phyloP scores from a whole-genome alignment of 257 asterid genomes.

The Capsicum chinense region DNA sequence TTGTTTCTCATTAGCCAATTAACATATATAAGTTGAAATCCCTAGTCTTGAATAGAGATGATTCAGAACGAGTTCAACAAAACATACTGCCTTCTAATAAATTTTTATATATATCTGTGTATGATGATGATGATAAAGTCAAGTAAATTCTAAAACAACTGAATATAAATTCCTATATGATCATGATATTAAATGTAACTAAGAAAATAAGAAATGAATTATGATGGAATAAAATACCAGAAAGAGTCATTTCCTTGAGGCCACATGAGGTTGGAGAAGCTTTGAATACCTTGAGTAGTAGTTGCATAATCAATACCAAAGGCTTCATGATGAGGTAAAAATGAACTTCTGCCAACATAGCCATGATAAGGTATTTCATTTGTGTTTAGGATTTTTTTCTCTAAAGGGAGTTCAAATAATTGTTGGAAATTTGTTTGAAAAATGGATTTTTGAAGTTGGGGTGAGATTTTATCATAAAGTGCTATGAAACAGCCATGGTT shows the following conservation, averaged over 20 bases:
- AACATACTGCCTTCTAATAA: background rate
- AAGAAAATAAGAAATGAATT: background rate
- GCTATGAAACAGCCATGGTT: conserved; percentile 76
- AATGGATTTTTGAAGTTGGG: conserved; percentile 56
- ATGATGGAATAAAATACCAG: conserved; percentile 14
- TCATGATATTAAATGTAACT: background rate
- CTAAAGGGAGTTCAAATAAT: conserved; percentile 45
- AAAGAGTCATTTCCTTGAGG: conserved; percentile 58
- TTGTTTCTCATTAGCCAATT: background rate
- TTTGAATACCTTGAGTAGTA: conserved; percentile 56
- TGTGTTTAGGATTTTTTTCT: conserved; percentile 48
- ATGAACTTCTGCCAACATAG: conserved; percentile 70
- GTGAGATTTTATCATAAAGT: conserved; percentile 51
- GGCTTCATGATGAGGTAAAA: conserved; percentile 77
- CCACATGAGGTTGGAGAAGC: conserved; percentile 76
- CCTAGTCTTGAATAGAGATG: background rate
- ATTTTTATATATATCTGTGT: no score
- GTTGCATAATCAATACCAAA: conserved; percentile 74
- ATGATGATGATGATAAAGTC: no score
- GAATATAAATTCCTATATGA: background rate
- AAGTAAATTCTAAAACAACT: background rate
- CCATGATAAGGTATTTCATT: conserved; percentile 81
- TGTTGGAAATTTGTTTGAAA: conserved; percentile 55
- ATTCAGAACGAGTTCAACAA: background rate
- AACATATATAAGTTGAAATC: background rate